These are phyloP conservation scores for Elsinoe batatas DNA, from an alignment of 2,329 filamentous ascomycete genomes.

Conservation along the genomic window DNA sequence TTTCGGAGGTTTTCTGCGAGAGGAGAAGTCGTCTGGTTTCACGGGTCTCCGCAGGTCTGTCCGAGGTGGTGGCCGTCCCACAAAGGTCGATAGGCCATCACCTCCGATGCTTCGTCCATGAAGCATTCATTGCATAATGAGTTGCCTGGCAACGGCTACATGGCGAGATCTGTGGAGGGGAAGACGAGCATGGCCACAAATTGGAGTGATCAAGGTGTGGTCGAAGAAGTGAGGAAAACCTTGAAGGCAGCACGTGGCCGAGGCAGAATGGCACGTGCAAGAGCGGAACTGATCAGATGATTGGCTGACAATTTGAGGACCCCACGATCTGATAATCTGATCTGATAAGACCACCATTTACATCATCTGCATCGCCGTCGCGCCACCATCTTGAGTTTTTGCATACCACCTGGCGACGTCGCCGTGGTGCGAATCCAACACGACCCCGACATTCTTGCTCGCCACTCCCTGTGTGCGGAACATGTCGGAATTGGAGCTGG, in stretches of 20 bases:
- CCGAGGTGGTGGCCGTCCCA: neutral
- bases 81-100: too few relatives aligned
- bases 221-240: too few relatives aligned
- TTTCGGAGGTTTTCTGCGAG: neutral
- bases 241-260: neutral
- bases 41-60: neutral
- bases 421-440: neutral
- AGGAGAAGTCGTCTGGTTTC: neutral
- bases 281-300: neutral
- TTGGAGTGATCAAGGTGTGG: too few relatives aligned
- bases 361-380: neutral
- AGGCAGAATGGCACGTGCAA: neutral
- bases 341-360: conserved; percentile 6
- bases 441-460: neutral
- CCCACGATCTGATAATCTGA: conserved; percentile 7
- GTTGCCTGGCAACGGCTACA: neutral
- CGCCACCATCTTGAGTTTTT: too few relatives aligned
- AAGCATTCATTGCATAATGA: neutral
- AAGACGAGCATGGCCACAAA: too few relatives aligned
- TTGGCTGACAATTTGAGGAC: neutral
- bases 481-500: neutral
- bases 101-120: too few relatives aligned
- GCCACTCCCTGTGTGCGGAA: too few relatives aligned
- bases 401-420: neutral
- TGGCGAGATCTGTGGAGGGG: too few relatives aligned